These are phyloP conservation scores for Fusarium sp. DNA, from an alignment of 2,329 filamentous ascomycete genomes.

Conservation along the genomic window DNA sequence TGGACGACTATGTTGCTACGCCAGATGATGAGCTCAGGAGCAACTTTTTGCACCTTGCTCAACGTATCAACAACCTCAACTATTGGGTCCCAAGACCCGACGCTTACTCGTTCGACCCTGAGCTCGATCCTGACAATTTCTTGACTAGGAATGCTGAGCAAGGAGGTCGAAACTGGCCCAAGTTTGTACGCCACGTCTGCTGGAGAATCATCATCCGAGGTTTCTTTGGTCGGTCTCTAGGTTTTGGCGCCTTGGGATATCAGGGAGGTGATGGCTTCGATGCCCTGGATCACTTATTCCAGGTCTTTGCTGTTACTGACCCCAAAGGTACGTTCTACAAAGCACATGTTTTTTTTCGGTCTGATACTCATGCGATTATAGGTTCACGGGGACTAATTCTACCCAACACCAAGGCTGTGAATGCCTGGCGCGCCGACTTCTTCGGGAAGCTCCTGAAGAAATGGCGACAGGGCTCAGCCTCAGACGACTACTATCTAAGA, in stretches of 20 bases:
- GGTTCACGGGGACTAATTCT: conserved; percentile 1
- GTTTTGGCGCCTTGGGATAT: conserved; percentile 20
- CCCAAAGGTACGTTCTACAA: background rate
- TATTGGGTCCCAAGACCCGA: conserved; percentile 2
- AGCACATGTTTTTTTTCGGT: background rate
- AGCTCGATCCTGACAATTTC: conserved; percentile 14
- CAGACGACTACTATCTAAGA: background rate
- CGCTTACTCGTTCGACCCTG: background rate
- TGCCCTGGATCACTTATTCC: conserved; percentile 5
- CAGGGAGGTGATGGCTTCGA: conserved; percentile 10
- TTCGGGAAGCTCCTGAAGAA: conserved; percentile 12
- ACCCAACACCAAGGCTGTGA: conserved; percentile 19
- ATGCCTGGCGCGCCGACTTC: conserved; percentile 15
- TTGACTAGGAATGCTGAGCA: conserved; percentile 13
- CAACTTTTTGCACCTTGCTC: conserved; percentile 6
- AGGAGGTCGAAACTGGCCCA: conserved; percentile 22
- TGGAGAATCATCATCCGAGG: conserved; percentile 15
- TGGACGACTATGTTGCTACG: background rate
- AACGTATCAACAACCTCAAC: conserved; percentile 19
- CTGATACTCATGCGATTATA: conserved; percentile 6
- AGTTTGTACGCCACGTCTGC: conserved; percentile 19
- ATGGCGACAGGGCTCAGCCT: background rate
- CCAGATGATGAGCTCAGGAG: conserved; percentile 13
- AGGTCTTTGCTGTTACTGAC: conserved; percentile 9
- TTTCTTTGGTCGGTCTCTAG: conserved; percentile 13